phyloP scores from a whole-genome alignment of 1,139 yeast genomes.

The Scheffersomyces segobiensis region DNA sequence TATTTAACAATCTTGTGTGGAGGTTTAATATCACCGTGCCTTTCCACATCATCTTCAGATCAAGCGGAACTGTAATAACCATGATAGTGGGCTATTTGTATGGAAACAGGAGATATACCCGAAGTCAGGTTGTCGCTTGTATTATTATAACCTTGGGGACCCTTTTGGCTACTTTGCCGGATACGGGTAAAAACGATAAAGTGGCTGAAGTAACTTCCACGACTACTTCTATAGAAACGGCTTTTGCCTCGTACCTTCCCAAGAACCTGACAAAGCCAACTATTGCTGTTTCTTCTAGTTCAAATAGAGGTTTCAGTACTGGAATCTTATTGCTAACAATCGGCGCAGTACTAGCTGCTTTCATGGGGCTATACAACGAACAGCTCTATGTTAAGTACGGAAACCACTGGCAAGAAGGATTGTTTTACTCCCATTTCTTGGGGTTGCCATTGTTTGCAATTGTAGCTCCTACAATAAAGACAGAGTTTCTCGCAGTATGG shows the following conservation, averaged over 20 bases:
- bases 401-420: constrained; percentile 61
- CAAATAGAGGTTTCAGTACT: constrained; percentile 20
- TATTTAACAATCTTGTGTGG: constrained; percentile 61
- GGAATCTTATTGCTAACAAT: constrained; percentile 48
- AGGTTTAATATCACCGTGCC: constrained; percentile 63
- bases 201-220: not conserved
- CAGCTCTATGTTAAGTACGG: constrained; percentile 51
- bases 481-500: constrained; percentile 16
- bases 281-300: not conserved
- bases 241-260: not conserved
- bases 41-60: constrained; percentile 64
- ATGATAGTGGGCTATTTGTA: constrained; percentile 56
- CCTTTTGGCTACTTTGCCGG: constrained; percentile 45
- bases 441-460: constrained; percentile 57
- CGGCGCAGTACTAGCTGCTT: constrained; percentile 52
- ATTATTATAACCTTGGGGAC: constrained; percentile 57
- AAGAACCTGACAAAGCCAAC: not conserved
- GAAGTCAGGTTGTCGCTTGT: constrained; percentile 51
- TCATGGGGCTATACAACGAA: constrained; percentile 60
- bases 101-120: constrained; percentile 47
- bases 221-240: not conserved
- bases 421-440: constrained; percentile 61
- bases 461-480: constrained; percentile 18
- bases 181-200: not conserved
- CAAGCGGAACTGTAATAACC: constrained; percentile 64